These are phyloP conservation scores for Canna indica DNA, from an alignment of 176 grass and related monocot species.

Conservation along the genomic window DNA sequence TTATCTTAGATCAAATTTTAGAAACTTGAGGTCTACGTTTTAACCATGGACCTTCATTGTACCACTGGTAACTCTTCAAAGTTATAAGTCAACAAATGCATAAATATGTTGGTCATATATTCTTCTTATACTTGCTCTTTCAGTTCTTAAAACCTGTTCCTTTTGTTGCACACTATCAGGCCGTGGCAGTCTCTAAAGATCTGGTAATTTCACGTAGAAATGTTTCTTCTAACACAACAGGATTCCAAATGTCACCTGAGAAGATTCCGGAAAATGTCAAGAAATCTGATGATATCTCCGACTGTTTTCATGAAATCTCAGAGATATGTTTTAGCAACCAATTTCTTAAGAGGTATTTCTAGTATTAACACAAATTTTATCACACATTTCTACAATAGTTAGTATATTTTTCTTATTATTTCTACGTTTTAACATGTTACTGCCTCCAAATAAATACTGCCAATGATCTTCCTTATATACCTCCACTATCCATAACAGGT, in stretches of 20 bases:
- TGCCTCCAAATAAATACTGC: too few relatives aligned
- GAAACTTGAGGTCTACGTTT: background rate
- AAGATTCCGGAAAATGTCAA: background rate
- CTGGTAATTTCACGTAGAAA: slow-evolving; percentile 8
- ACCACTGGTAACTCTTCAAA: background rate
- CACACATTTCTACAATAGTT: background rate
- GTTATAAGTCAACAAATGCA: background rate
- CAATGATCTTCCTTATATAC: slow-evolving; percentile 17
- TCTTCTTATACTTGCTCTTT: background rate
- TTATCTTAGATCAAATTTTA: background rate
- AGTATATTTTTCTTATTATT: slow-evolving; percentile 3
- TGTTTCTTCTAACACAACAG: slow-evolving; percentile 13
- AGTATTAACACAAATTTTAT: slow-evolving; percentile 5
- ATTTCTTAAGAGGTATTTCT: slow-evolving; percentile 79
- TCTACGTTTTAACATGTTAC: background rate
- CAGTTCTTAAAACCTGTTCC: background rate
- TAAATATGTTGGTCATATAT: background rate
- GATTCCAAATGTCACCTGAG: background rate
- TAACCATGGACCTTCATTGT: background rate
- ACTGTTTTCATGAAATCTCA: slow-evolving; percentile 22
- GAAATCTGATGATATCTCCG: slow-evolving; percentile 2
- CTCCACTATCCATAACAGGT: background rate
- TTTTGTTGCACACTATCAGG: slow-evolving; percentile 14
- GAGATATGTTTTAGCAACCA: slow-evolving; percentile 54
- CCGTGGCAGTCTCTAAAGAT: slow-evolving; percentile 24